Base-by-base conservation (phyloP, 1,284 basidiomycete genomes). In the Moesziomyces sp. region DNA sequence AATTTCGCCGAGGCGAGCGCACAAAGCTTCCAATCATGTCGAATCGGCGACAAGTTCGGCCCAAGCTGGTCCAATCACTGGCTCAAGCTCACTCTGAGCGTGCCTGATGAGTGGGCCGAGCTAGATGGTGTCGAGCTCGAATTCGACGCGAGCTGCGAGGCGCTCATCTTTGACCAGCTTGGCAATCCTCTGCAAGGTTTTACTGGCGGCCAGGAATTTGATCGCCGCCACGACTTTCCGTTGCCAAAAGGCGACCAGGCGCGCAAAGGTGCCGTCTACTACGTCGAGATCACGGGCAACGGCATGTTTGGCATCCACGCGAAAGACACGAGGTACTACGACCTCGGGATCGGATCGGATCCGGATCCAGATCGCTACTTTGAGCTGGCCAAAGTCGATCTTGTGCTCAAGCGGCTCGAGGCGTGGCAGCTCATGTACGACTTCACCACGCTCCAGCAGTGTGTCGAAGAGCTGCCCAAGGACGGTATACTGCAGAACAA, bases 291-390 rank as follows among this genome's bases (percentile, higher is more conserved):
- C 35, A 79, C 82, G 5, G 83, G 79, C 60, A 83, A 83, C 61
- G 94, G 92, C 60, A 95, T 98, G 93, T 97, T 97, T 76, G 95
- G 94, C 49, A 89, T 94, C 1, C 90, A 90, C 0, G 89, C 88
- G 88, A 91, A 91, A 6, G 90, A 93, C 79, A 91, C 88, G 2
- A 93, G 94, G 65, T 34, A 34, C 30, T 34, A 34, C 30, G 30
- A 34, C 30, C 30, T 34, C 8, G 30, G 30, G 1, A 13, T 34
- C 30, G 30, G 30, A 10, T 34, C 30, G 13, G 89, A 90, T 10
- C 92, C 93, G 5, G 80, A 81, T 38, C 80, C 80, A 9, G 65
- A 81, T 44, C 68, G 80, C 21, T 79, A 68, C 61, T 78, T 91
- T 78, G 72, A 86, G 42, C 87, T 98, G 56, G 90, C 87, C 24